Conservation (phyloP, 805 yeast species). For the Cyberlindnera americana region DNA sequence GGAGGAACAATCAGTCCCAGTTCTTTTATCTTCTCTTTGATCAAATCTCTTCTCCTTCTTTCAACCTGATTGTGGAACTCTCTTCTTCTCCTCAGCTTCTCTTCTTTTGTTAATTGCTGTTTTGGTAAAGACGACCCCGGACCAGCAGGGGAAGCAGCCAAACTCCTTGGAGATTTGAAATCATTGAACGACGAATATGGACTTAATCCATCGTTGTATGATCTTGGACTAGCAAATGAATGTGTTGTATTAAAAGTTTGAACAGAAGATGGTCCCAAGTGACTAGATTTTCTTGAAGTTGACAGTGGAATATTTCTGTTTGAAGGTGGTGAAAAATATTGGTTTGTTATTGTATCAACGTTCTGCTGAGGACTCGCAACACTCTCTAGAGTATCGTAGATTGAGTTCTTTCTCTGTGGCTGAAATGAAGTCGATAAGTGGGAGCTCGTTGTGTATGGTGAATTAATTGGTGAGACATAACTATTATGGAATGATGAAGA, state of each 20-base stretch:
- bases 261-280: conserved; percentile 8
- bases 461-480: conserved; percentile 21
- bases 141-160: conserved; percentile 29
- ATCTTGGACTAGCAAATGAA: conserved; percentile 13
- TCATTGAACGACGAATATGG: conserved; percentile 29
- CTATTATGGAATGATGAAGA: conserved; percentile 11
- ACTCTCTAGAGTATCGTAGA: conserved; percentile 25
- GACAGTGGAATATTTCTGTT: conserved; percentile 16
- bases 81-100: conserved; percentile 69
- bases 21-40: conserved; percentile 84
- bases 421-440: conserved; percentile 21
- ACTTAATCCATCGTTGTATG: conserved; percentile 25
- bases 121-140: conserved; percentile 28
- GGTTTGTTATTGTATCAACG: conserved; percentile 13
- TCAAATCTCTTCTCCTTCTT: conserved; percentile 84
- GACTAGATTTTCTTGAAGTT: conserved; percentile 7
- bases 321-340: conserved; percentile 27
- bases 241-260: conserved; percentile 9
- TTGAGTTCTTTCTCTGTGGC: conserved; percentile 23
- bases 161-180: conserved; percentile 31
- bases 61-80: conserved; percentile 95
- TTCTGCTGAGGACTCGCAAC: conserved; percentile 20
- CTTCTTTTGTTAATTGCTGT: conserved; percentile 50
- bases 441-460: conserved; percentile 21
- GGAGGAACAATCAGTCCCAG: conserved; percentile 81